Base-by-base conservation (phyloP, 2,329 filamentous ascomycete species). In the Pseudogymnoascus sp. region DNA sequence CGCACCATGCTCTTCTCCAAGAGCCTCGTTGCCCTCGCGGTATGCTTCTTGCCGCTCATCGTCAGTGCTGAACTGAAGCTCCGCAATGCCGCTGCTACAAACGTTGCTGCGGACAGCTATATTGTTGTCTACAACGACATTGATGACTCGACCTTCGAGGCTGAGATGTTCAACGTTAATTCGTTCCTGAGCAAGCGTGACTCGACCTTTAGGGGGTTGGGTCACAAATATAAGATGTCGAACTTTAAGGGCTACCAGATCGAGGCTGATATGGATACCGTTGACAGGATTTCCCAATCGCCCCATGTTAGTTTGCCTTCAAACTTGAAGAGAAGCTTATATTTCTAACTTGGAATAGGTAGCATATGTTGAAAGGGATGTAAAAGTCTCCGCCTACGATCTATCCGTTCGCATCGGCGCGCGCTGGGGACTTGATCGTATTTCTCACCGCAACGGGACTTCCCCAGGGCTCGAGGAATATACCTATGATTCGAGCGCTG, bases 111-210 rank as follows among this genome's bases (percentile, higher is more conserved):
- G 26, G 80, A 83, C 75, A 78, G 78, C 59, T 88, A 86, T 74
- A 87, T 88, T 66, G 84, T 87, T 62, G 84, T 88, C 64, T 87
- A 86, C 72, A 77, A 76, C 66, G 80, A 78, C 63, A 56, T 56
- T 67, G 76, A 75, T 66, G 75, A 79, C 19, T 78, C 77, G 13
- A 75, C 75, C 38, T 80, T 87, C 69, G 73, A 76, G 35, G 74
- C 78, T 59, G 81, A 84, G 72, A 75, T 83, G 70, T 72, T 76
- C 37, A 76, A 73, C 63, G 77, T 85, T 69, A 77, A 76, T 63
- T 70, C 77, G 38, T 72, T 79, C 50, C 72, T 87, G 63, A 76
- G 80, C 71, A 85, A 82, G 74, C 82, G 83, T 68, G 86, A 86
- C 72, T 68, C 83, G 56, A 31, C 8, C 8, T 56, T 56, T 5